Conservation (phyloP, 139 green algal species). For the Auxenochlorella protothecoides region DNA sequence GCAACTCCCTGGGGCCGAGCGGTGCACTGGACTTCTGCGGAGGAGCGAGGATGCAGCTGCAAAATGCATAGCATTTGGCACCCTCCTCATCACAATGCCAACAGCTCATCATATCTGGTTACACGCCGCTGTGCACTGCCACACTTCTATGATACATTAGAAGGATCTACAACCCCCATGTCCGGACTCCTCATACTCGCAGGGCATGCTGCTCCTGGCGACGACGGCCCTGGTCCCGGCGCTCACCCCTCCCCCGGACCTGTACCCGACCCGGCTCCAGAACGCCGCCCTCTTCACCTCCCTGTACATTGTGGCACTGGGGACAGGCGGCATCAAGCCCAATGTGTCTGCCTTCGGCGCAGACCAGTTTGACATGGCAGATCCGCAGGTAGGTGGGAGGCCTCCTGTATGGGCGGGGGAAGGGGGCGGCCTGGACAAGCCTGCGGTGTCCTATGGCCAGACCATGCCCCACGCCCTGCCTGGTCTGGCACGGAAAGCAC, state of each 20-base stretch:
- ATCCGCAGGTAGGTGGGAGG: constrained; percentile 15
- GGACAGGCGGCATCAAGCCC: constrained; percentile 95
- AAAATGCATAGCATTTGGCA: no score
- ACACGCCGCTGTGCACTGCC: no score
- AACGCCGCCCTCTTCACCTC: constrained; percentile 45
- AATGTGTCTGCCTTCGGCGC: constrained; percentile 94
- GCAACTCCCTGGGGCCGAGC: no score
- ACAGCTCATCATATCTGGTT: no score
- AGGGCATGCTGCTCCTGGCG: constrained; percentile 68
- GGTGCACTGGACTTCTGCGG: no score
- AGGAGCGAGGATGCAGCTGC: no score
- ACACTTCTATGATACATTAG: no score
- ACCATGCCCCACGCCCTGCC: no score
- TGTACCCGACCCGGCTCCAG: constrained; percentile 39
- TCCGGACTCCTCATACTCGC: neutral
- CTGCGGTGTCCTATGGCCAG: no score
- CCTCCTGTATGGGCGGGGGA: neutral
- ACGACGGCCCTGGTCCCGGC: constrained; percentile 34
- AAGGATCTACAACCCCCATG: neutral
- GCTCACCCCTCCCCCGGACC: constrained; percentile 29
- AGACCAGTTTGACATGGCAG: constrained; percentile 88
- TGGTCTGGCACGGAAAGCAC: no score
- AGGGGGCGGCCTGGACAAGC: neutral
- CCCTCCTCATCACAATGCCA: no score
- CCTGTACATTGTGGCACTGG: constrained; percentile 80